Evolutionary conservation across 352 stramenopile species (phyloP).

Genomic region (Pythium brachiatum): DNA sequence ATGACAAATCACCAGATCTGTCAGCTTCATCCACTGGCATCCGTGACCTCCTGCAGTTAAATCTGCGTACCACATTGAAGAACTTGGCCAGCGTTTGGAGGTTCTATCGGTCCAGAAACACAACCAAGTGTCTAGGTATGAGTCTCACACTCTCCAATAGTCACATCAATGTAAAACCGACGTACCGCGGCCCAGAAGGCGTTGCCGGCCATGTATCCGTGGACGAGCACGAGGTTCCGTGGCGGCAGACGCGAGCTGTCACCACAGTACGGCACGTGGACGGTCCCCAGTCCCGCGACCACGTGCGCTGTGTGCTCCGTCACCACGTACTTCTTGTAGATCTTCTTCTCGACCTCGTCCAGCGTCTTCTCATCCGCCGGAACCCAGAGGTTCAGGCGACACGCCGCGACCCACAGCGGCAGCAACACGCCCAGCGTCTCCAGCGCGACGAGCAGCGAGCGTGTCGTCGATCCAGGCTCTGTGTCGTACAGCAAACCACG

Average conservation of each 20-base stretch:
- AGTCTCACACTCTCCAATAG: not conserved
- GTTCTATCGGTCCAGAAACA: conserved; percentile 41
- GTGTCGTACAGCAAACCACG: conserved; percentile 36
- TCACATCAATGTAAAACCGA: not conserved
- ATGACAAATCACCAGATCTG: no score
- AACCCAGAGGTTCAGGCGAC: conserved; percentile 52
- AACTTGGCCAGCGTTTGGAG: conserved; percentile 70
- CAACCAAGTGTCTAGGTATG: no score
- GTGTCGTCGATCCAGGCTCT: conserved; percentile 27
- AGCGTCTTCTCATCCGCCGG: conserved; percentile 46
- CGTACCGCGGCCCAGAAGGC: conserved; percentile 70
- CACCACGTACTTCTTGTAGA: conserved; percentile 67
- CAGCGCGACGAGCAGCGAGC: conserved; percentile 36
- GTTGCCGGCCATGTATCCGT: conserved; percentile 78
- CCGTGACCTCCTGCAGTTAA: no score
- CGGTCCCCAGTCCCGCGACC: conserved; percentile 62
- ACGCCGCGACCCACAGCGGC: conserved; percentile 48
- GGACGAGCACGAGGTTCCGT: conserved; percentile 65
- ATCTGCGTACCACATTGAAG: conserved; percentile 75
- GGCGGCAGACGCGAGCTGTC: conserved; percentile 47
- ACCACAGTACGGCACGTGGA: conserved; percentile 76
- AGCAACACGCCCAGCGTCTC: conserved; percentile 44
- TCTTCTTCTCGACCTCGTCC: conserved; percentile 55
- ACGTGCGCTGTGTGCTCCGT: conserved; percentile 53
- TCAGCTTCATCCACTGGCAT: no score